phyloP scores from a whole-genome alignment of 2,329 filamentous ascomycete genomes.

The Beauveria australis region DNA sequence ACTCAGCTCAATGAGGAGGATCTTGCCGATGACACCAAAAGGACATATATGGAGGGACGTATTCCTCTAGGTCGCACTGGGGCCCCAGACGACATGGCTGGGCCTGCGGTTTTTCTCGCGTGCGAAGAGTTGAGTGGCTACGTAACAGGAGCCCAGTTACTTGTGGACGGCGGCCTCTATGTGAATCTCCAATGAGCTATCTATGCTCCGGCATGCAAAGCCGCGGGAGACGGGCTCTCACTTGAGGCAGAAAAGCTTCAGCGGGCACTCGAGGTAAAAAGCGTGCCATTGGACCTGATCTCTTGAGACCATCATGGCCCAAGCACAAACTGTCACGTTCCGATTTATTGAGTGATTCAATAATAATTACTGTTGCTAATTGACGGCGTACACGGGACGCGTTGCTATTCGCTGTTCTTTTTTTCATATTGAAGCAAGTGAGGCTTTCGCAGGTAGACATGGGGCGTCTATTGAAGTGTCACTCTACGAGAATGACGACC shows the following conservation, averaged over 20 bases:
- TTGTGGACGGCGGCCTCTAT: constrained; percentile 85
- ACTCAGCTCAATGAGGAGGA: constrained; percentile 83
- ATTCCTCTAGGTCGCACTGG: constrained; percentile 75
- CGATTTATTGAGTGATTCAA: too few relatives aligned
- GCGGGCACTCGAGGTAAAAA: too few relatives aligned
- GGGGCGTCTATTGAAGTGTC: too few relatives aligned
- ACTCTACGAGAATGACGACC: too few relatives aligned
- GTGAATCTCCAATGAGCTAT: constrained; percentile 68
- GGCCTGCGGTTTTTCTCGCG: constrained; percentile 78
- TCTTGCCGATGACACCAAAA: constrained; percentile 63
- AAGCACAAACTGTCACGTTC: too few relatives aligned
- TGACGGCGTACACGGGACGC: background rate
- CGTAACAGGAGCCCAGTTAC: constrained; percentile 71
- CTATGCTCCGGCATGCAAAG: background rate
- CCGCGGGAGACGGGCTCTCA: too few relatives aligned
- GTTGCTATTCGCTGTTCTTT: too few relatives aligned
- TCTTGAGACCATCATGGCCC: too few relatives aligned
- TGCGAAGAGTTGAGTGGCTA: constrained; percentile 72
- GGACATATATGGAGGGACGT: constrained; percentile 68
- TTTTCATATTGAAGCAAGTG: too few relatives aligned
- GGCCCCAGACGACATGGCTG: constrained; percentile 63
- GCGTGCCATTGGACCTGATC: too few relatives aligned
- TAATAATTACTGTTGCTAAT: too few relatives aligned
- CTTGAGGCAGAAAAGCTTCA: background rate
- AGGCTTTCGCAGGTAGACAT: too few relatives aligned